phyloP scores from a whole-genome alignment of 768 basidiomycete genomes.

The Calocybe cyanea region DNA sequence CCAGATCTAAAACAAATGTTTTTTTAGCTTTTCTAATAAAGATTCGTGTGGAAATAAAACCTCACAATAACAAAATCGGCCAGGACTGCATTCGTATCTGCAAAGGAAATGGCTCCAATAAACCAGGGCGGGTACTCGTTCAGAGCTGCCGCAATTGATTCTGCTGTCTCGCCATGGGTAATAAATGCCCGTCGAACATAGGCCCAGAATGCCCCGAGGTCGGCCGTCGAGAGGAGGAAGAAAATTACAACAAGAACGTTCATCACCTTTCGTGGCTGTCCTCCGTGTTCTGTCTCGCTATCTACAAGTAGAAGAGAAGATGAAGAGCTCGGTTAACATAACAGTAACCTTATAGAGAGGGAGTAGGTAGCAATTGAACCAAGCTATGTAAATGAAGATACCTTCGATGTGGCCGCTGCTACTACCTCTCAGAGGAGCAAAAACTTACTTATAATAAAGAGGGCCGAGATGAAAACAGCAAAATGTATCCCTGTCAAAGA shows the following conservation, averaged over 20 bases:
- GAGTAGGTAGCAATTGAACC: too few relatives aligned
- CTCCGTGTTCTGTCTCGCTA: constrained; percentile 2
- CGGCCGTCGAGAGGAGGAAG: constrained; percentile 6
- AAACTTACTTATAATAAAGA: constrained; percentile 7
- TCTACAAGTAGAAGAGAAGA: not conserved
- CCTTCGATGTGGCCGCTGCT: too few relatives aligned
- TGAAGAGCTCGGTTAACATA: too few relatives aligned
- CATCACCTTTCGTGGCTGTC: constrained; percentile 6
- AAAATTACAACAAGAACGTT: not conserved
- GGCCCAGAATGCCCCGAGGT: constrained; percentile 12
- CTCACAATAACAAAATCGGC: constrained; percentile 12
- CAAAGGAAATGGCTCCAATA: constrained; percentile 1
- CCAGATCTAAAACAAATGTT: constrained; percentile 11
- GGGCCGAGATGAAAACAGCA: constrained; percentile 6
- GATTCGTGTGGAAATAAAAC: not conserved
- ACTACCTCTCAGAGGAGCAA: not conserved
- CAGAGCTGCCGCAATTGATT: constrained; percentile 7
- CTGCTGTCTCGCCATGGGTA: constrained; percentile 5
- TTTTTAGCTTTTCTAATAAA: not conserved
- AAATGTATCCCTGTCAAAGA: constrained; percentile 12
- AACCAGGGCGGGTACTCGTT: constrained; percentile 13
- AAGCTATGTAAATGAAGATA: not conserved
- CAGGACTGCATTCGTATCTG: constrained; percentile 9
- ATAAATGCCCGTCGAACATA: constrained; percentile 13
- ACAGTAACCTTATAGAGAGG: too few relatives aligned